Base-by-base conservation (phyloP, 176 grass and related monocot species). In the Metroxylon sagu region DNA sequence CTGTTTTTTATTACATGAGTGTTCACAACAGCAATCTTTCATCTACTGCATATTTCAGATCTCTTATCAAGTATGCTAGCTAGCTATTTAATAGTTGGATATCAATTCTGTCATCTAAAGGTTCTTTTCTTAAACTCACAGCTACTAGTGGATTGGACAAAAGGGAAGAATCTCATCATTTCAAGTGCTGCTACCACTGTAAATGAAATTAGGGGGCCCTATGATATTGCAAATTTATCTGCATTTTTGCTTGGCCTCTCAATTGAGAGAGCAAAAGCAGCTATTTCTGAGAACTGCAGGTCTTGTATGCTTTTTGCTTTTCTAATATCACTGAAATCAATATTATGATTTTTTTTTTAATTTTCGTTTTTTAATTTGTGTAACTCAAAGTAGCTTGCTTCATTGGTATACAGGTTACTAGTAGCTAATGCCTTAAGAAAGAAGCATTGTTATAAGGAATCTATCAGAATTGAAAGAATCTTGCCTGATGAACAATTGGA, bases 371-470 rank as follows among this genome's bases (percentile, higher is more conserved):
- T 43, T 43, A 43, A 43, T 12, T 43, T 10, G 12, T 12, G 12
- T 12, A 43, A 43, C 12, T 12, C 10, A 43, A 12, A 43, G 12
- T 43, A 12, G 35, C 35, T 43, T 43, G 35, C 12, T 43, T 43
- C 8, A 43, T 43, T 43, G 35, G 35, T 43, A 43, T 43, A 10
- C 69, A 95, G 86, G 74, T 72, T 71, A 53, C 65, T 95, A 26
- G 26, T 95, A 60, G 71, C 64, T 27, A 87, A 69, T 58, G 74
- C 83, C 64, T 54, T 82, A 65, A 90, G 80, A 81, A 95, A 82
- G 71, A 95, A 95, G 56, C 72, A 95, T 61, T 95, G 86, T 63
- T 84, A 95, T 77, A 87, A 95, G 59, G 80, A 79, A 84, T 84
- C 90, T 59, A 90, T 95, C 39, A 74, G 69, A 79, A 74, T 87